A percentile compares a stretch with the other conserved stretches of the same genome.
phyloP scores from a whole-genome alignment of 345 rosid species.

The Leavenworthia alabamica region DNA sequence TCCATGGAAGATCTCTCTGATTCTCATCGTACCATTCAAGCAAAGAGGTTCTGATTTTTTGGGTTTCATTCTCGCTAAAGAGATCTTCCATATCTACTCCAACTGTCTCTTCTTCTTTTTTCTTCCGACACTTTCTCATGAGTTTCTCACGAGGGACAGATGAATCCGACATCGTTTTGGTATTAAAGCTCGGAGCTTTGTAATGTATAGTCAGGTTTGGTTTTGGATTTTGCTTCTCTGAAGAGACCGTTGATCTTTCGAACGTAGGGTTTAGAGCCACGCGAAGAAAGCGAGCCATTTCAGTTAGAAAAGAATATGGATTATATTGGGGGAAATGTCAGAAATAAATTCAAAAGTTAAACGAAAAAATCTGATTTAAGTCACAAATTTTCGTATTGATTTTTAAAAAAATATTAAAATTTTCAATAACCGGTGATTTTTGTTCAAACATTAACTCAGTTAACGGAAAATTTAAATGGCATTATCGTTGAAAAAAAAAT shows the following conservation, averaged over 20 bases:
- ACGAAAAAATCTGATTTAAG: too few species aligned
- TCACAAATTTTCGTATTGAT: too few species aligned
- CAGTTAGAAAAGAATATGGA: too few species aligned
- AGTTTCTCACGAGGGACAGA: conserved; percentile 3
- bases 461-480: too few species aligned
- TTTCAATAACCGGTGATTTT: too few species aligned
- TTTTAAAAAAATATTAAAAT: too few species aligned
- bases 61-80: conserved; percentile 47
- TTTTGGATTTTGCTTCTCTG: conserved; percentile 5
- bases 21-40: conserved; percentile 68
- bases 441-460: too few species aligned
- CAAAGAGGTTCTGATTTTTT: conserved; percentile 43
- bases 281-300: too few species aligned
- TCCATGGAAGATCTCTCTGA: conserved; percentile 82
- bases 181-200: conserved; percentile 1
- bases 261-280: conserved; percentile 20
- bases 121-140: conserved; percentile 10
- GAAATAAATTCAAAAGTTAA: too few species aligned
- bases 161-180: conserved; percentile 19
- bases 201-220: neutral
- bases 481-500: too few species aligned
- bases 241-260: conserved; percentile 26
- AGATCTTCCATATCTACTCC: conserved; percentile 66
- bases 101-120: neutral
- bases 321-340: too few species aligned